Percentiles rank a stretch among this genome's conserved stretches.
These are phyloP conservation scores for Backusella liffmaniae DNA, from an alignment of 192 early-diverging fungal species.

Conservation along the genomic window DNA sequence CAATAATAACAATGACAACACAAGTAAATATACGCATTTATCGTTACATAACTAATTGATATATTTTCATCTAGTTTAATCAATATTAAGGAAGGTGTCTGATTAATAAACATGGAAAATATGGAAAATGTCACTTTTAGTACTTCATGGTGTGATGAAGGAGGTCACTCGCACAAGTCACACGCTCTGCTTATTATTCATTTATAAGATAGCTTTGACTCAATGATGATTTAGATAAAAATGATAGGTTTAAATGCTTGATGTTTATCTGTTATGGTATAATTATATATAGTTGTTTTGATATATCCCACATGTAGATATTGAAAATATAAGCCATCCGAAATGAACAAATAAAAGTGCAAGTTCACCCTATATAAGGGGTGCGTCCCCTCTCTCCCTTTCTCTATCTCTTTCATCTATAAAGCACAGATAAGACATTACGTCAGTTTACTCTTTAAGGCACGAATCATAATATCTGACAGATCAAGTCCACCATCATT, in stretches of 20 bases:
- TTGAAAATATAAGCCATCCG: no score
- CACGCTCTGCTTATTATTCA: background rate
- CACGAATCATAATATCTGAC: no score
- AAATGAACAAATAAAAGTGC: no score
- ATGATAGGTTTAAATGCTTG: background rate
- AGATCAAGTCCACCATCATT: no score
- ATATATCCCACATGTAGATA: no score
- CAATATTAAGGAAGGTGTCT: background rate
- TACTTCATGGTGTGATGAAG: background rate
- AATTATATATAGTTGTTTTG: no score
- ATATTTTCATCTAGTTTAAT: background rate
- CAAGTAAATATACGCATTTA: background rate
- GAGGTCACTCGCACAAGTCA: slow-evolving; percentile 2
- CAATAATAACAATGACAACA: background rate
- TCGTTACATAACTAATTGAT: background rate
- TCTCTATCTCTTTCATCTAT: background rate
- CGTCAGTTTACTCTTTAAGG: background rate
- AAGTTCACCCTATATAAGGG: no score
- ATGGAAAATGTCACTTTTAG: slow-evolving; percentile 1
- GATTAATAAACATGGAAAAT: background rate
- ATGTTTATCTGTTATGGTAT: no score
- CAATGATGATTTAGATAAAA: background rate
- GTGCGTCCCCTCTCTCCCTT: no score
- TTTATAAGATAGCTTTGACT: background rate
- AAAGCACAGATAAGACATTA: background rate